Evolutionary conservation across 2,329 filamentous ascomycete genomes (phyloP).

Genomic region (Elsinoe necatrix): DNA sequence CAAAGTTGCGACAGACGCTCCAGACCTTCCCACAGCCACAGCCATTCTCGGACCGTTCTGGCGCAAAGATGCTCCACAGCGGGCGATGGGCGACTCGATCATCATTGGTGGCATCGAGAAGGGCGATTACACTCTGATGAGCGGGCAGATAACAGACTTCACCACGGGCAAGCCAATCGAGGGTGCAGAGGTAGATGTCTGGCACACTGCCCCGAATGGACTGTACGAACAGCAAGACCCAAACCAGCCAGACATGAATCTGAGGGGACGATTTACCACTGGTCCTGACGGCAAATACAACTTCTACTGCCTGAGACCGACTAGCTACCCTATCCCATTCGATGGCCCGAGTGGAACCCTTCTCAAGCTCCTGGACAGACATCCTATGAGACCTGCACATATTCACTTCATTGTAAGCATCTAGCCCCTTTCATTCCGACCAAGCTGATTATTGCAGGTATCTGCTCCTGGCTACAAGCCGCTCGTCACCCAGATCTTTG

Average conservation of each 20-base stretch:
- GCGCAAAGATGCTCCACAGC: conserved; percentile 60
- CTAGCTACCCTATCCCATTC: conserved; percentile 45
- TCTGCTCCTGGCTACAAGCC: conserved; percentile 53
- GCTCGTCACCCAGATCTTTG: conserved; percentile 72
- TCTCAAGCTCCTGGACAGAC: conserved; percentile 50
- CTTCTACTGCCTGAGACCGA: conserved; percentile 37
- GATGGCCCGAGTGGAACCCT: conserved; percentile 54
- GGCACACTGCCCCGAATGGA: conserved; percentile 70
- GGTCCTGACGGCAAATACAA: conserved; percentile 55
- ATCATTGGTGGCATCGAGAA: conserved; percentile 41
- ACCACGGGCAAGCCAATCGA: conserved; percentile 56
- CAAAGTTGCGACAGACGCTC: conserved; percentile 48
- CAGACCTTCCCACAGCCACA: conserved; percentile 54
- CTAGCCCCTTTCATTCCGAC: too few relatives aligned
- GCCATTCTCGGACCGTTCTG: conserved; percentile 83
- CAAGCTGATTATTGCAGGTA: conserved; percentile 23
- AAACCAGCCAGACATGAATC: conserved; percentile 60
- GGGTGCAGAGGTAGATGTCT: conserved; percentile 63
- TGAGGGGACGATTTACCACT: conserved; percentile 64
- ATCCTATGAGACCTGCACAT: conserved; percentile 54
- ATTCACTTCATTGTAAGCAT: conserved; percentile 48
- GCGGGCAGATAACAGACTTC: conserved; percentile 53
- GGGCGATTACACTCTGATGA: conserved; percentile 54
- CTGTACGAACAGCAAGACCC: conserved; percentile 62
- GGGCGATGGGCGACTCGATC: conserved; percentile 62